Evolutionary conservation across 257 asterid genomes (phyloP).

Genomic region (Osmanthus fragrans): DNA sequence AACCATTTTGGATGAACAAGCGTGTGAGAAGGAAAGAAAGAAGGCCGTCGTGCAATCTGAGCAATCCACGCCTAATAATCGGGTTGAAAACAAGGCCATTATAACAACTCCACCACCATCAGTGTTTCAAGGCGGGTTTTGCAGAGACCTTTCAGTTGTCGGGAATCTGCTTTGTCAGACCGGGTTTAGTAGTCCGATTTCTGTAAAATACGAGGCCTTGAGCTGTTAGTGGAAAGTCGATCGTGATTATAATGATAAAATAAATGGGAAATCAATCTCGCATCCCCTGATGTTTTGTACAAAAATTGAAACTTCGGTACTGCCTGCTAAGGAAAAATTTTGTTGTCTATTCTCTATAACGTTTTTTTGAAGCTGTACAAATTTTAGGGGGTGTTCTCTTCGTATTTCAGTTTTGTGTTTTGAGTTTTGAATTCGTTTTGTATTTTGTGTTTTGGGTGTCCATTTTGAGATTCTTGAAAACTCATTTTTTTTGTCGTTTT

Average conservation of each 20-base stretch:
- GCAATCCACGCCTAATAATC: too few relatives aligned
- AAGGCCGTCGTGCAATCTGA: slow-evolving; percentile 31
- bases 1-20: slow-evolving; percentile 68
- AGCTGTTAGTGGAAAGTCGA: slow-evolving; percentile 48
- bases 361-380: background rate
- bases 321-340: slow-evolving; percentile 47
- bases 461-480: too few relatives aligned
- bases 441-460: too few relatives aligned
- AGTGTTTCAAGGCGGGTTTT: slow-evolving; percentile 78
- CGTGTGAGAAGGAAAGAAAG: slow-evolving; percentile 65
- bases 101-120: slow-evolving; percentile 46
- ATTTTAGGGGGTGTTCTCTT: too few relatives aligned
- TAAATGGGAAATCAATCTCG: slow-evolving; percentile 17
- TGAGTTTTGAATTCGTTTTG: too few relatives aligned
- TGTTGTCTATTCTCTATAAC: slow-evolving; percentile 37
- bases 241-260: slow-evolving; percentile 2
- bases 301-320: slow-evolving; percentile 28
- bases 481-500: too few relatives aligned
- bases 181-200: slow-evolving; percentile 69
- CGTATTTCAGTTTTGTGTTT: too few relatives aligned
- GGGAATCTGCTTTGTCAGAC: slow-evolving; percentile 71
- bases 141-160: slow-evolving; percentile 81
- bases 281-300: slow-evolving; percentile 39
- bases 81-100: slow-evolving; percentile 34
- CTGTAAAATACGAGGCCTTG: slow-evolving; percentile 77